phyloP scores from a whole-genome alignment of 352 stramenopile genomes.

The Phytophthora cryptogea region DNA sequence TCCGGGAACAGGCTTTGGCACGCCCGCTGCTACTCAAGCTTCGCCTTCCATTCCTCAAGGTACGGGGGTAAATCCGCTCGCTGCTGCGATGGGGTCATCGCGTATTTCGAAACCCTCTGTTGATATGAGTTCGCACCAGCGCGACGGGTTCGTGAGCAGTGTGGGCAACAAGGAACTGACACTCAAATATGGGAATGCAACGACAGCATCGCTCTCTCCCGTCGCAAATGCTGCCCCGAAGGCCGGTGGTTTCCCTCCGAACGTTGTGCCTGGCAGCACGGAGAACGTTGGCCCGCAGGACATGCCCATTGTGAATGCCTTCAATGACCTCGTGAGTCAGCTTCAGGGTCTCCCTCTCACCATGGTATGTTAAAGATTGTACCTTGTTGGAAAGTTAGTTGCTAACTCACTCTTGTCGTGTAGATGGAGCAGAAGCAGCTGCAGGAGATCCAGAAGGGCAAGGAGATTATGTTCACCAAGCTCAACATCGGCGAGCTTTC shows the following conservation, averaged over 20 bases:
- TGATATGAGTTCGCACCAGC: slow-evolving; percentile 82
- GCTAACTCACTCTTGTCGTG: slow-evolving; percentile 18
- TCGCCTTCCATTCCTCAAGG: slow-evolving; percentile 56
- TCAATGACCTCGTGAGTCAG: slow-evolving; percentile 81
- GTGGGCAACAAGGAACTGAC: slow-evolving; percentile 88
- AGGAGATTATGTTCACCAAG: slow-evolving; percentile 89
- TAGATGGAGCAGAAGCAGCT: slow-evolving; percentile 90
- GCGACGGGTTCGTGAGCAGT: slow-evolving; percentile 85
- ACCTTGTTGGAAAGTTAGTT: not conserved
- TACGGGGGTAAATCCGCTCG: slow-evolving; percentile 73
- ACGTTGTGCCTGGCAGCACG: slow-evolving; percentile 65
- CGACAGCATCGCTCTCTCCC: slow-evolving; percentile 65
- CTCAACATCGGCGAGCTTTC: slow-evolving; percentile 82
- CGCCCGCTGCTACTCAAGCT: slow-evolving; percentile 31
- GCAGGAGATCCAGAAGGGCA: slow-evolving; percentile 83
- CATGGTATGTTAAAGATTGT: slow-evolving; percentile 60
- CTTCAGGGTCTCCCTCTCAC: slow-evolving; percentile 76
- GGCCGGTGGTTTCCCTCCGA: slow-evolving; percentile 43
- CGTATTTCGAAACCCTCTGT: slow-evolving; percentile 82
- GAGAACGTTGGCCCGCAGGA: slow-evolving; percentile 78
- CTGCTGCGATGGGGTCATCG: slow-evolving; percentile 64
- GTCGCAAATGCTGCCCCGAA: slow-evolving; percentile 38
- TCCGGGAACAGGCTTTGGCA: slow-evolving; percentile 42
- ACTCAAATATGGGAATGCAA: slow-evolving; percentile 85
- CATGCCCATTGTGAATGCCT: slow-evolving; percentile 76